These are phyloP conservation scores for Fraxinus anomala DNA, from an alignment of 257 asterid species.

Conservation along the genomic window DNA sequence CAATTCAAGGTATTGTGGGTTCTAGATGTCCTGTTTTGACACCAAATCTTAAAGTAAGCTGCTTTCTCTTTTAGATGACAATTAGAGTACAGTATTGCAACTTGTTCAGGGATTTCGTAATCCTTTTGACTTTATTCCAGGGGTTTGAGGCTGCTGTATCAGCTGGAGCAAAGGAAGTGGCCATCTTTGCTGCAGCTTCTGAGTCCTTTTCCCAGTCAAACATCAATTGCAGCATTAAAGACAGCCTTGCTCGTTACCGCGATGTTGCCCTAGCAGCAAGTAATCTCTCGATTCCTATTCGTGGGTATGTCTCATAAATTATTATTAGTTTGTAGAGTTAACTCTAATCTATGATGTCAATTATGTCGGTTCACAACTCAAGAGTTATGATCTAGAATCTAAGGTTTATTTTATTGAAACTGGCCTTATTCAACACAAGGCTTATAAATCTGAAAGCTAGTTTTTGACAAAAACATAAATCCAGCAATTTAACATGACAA, in stretches of 20 bases:
- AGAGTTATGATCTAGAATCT: constrained; percentile 6
- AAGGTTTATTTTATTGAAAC: not conserved
- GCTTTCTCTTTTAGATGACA: constrained; percentile 3
- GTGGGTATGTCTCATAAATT: constrained; percentile 62
- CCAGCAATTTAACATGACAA: constrained; percentile 13
- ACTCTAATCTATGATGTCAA: not conserved
- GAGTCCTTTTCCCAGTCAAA: constrained; percentile 85
- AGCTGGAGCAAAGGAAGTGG: constrained; percentile 92
- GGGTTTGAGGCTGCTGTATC: constrained; percentile 85
- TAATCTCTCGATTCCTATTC: constrained; percentile 63
- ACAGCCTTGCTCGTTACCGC: constrained; percentile 74
- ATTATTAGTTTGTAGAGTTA: constrained; percentile 17
- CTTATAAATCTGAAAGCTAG: constrained; percentile 1
- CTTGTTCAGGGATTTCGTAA: not conserved
- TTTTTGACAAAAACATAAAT: constrained; percentile 10
- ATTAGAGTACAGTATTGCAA: constrained; percentile 1
- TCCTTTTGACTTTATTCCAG: constrained; percentile 40
- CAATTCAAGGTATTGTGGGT: constrained; percentile 56
- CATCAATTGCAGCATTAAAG: constrained; percentile 80
- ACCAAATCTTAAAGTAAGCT: constrained; percentile 78
- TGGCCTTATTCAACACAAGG: not conserved
- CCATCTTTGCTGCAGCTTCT: constrained; percentile 91
- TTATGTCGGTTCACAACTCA: not conserved
- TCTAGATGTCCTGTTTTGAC: constrained; percentile 81
- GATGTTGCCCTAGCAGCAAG: constrained; percentile 79